These are phyloP conservation scores for Dryas integrifolia DNA, from an alignment of 331 rosid genomes.

Conservation along the genomic window DNA sequence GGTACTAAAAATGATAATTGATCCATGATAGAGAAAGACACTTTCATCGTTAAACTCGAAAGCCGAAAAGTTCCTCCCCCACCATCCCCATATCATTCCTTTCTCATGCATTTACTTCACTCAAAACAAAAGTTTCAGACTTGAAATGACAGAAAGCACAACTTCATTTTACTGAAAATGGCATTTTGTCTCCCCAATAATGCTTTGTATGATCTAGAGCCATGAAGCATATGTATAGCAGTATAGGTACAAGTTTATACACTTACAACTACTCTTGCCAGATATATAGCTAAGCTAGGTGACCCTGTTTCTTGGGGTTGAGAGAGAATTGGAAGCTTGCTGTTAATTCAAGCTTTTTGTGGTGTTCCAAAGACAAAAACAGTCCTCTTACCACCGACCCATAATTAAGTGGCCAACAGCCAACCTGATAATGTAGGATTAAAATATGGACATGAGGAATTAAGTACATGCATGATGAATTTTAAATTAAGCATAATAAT, in stretches of 20 bases:
- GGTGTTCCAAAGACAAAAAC: slow-evolving; percentile 35
- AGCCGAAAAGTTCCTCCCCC: slow-evolving; percentile 46
- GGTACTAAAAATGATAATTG: slow-evolving; percentile 28
- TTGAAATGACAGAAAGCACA: slow-evolving; percentile 65
- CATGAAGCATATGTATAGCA: neutral
- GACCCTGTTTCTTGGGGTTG: neutral
- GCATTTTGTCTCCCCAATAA: slow-evolving; percentile 45
- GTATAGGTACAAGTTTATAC: neutral
- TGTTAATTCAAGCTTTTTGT: slow-evolving; percentile 16
- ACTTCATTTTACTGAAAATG: slow-evolving; percentile 35
- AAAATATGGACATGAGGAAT: slow-evolving; percentile 22
- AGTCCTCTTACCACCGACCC: slow-evolving; percentile 36
- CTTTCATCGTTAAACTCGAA: slow-evolving; percentile 73
- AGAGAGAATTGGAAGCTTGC: slow-evolving; percentile 30
- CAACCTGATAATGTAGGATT: slow-evolving; percentile 49
- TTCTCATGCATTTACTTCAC: slow-evolving; percentile 32
- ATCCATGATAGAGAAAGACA: slow-evolving; percentile 60
- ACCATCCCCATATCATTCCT: slow-evolving; percentile 37
- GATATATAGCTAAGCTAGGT: too few relatives aligned
- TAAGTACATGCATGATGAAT: slow-evolving; percentile 24
- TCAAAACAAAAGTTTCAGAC: slow-evolving; percentile 34
- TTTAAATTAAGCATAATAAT: slow-evolving; percentile 39
- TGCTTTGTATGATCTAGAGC: neutral
- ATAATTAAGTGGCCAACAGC: slow-evolving; percentile 77
- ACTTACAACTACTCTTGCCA: neutral